Base-by-base conservation (phyloP, 352 stramenopile species). In the Pythium myriotylum region DNA sequence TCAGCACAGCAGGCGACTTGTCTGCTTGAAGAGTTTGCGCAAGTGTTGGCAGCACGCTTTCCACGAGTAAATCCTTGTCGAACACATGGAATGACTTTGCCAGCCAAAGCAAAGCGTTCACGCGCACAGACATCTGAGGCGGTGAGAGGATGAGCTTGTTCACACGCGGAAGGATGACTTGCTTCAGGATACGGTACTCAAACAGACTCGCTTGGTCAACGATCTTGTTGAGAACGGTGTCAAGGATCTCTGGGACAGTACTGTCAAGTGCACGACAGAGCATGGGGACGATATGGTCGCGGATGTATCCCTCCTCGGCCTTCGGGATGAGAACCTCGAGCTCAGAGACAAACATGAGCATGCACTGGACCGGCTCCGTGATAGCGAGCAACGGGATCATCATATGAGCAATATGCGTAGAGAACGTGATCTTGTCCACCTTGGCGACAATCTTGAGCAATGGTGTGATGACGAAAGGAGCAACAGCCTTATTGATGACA, bases 281-380 rank as follows among this genome's bases (percentile, higher is more conserved):
- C 86, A 95, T 94, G 2, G 86, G 86, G 7, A 95, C 86, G 56
- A 95, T 84, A 59, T 95, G 86, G 57, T 95, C 86, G n/a, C 86
- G 84, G 49, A 93, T 94, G 71, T 91, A 95, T n/a, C 68, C 81
- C 23, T 95, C 84, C 29, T 95, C 86, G 1, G 86, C 86, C 54
- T 95, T 95, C 1, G 84, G 84, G 20, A 95, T 79, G 22, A 95
- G 63, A 24, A 81, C 76, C 54, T 95, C 84, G 13, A 95, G 65
- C 49, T 93, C 85, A 27, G 83, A 92, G 12, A 95, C 86, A 43
- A 95, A 95, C 84, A 94, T 95, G 39, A 95, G 83, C 86, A 95
- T 95, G 56, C 84, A 94, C 65, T 95, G 86, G 29, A 94, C 84
- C 1, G 86, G 86, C 64, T 95, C 86, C n/a, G 81, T 80, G 56